Percentiles rank a stretch among this genome's conserved stretches.
These are phyloP conservation scores for Leccinum obscurum DNA, from an alignment of 768 basidiomycete species.

Conservation along the genomic window DNA sequence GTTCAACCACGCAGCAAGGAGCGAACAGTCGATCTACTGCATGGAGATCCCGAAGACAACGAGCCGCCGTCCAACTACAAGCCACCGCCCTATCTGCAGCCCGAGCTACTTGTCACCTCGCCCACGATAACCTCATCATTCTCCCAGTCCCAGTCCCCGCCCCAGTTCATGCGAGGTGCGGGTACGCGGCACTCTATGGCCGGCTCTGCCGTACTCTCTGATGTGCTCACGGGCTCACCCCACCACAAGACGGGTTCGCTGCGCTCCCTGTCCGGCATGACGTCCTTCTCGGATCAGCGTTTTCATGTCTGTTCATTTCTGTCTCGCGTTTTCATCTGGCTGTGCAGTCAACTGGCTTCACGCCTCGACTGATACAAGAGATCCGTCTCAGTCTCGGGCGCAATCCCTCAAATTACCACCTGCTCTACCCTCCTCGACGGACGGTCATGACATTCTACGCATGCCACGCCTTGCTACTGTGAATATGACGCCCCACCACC, in stretches of 20 bases:
- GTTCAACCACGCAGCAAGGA: constrained; percentile 45
- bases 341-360: background rate
- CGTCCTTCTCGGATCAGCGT: constrained; percentile 37
- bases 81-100: constrained; percentile 60
- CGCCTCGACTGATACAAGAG: no score
- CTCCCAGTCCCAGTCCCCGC: constrained; percentile 29
- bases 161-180: constrained; percentile 6
- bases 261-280: constrained; percentile 18
- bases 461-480: no score
- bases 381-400: no score
- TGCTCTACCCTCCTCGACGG: no score
- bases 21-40: constrained; percentile 64
- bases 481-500: no score
- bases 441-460: no score
- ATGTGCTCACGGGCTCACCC: constrained; percentile 22
- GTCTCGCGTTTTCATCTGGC: background rate
- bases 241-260: constrained; percentile 23
- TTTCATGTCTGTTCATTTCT: background rate
- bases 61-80: constrained; percentile 43
- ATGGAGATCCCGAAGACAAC: constrained; percentile 53
- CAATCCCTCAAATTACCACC: no score
- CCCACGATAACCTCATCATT: constrained; percentile 40
- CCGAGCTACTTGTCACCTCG: constrained; percentile 48
- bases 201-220: constrained; percentile 17
- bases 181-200: constrained; percentile 23